Percentiles rank a stretch among this genome's conserved stretches.
Conservation (phyloP, 306 rosid species). For the Sechiopsis laciniata region DNA sequence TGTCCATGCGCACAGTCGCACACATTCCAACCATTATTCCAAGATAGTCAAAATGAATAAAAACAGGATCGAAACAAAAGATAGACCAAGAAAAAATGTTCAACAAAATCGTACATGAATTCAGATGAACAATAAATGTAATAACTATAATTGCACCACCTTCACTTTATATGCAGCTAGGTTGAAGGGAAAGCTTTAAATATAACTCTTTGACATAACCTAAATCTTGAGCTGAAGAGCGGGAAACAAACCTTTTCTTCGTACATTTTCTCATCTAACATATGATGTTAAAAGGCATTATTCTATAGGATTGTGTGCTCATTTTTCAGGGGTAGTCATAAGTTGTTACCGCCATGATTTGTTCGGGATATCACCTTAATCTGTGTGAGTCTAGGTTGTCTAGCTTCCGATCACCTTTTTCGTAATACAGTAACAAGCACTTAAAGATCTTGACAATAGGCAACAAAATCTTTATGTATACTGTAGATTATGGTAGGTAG, state of each 20-base stretch:
- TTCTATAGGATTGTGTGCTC: neutral
- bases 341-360: neutral
- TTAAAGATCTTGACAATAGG: neutral
- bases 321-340: neutral
- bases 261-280: neutral
- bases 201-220: neutral
- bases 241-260: slow-evolving; percentile 8
- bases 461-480: neutral
- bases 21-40: neutral
- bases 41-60: slow-evolving; percentile 9
- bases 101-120: neutral
- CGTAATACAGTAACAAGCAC: neutral
- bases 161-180: slow-evolving; percentile 11
- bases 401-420: slow-evolving; percentile 7
- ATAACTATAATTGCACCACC: slow-evolving; percentile 11
- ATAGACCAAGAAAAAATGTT: slow-evolving; percentile 13
- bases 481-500: neutral
- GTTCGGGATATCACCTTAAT: neutral
- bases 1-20: neutral
- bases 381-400: neutral
- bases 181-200: neutral
- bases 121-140: slow-evolving; percentile 13
- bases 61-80: neutral
- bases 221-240: slow-evolving; percentile 6
- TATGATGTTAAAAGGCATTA: neutral